phyloP scores from a whole-genome alignment of 2,329 filamentous ascomycete genomes.

The Colletotrichum brevisporum region DNA sequence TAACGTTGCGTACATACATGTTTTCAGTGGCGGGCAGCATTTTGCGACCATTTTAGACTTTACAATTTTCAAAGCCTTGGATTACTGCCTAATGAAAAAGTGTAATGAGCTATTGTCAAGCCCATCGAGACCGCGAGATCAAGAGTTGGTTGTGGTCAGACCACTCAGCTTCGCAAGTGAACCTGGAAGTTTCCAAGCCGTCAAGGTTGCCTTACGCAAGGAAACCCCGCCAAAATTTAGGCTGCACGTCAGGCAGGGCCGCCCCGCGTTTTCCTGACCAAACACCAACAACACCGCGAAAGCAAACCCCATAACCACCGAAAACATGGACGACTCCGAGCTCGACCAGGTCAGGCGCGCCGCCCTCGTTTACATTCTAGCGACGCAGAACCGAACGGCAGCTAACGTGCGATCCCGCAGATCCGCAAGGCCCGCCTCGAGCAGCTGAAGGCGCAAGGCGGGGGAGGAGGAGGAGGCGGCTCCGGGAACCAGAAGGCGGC shows the following conservation, averaged over 20 bases:
- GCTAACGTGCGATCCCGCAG: constrained; percentile 58
- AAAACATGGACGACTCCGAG: constrained; percentile 60
- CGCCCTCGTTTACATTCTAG: not conserved
- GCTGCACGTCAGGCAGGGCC: constrained; percentile 30
- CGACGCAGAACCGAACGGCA: not conserved
- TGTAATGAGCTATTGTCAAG: not conserved
- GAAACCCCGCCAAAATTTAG: constrained; percentile 40
- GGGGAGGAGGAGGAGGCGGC: constrained; percentile 61
- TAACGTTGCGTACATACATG: constrained; percentile 9
- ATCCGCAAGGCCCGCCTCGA: constrained; percentile 93
- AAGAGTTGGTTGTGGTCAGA: not conserved
- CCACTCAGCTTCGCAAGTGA: not conserved
- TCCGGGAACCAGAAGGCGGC: constrained; percentile 69
- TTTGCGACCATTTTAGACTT: constrained; percentile 13
- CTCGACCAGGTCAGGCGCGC: constrained; percentile 54
- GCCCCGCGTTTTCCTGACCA: constrained; percentile 37
- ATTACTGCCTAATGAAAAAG: not conserved
- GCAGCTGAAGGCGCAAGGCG: constrained; percentile 85
- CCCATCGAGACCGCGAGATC: not conserved
- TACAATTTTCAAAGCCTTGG: not conserved
- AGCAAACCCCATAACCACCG: constrained; percentile 1
- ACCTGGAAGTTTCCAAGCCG: constrained; percentile 27
- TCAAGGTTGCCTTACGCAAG: not conserved
- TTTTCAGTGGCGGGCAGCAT: constrained; percentile 15
- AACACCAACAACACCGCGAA: constrained; percentile 34